Evolutionary conservation across 495 filamentous ascomycete genomes (phyloP).

Genomic region (Chaetomium fimeti): DNA sequence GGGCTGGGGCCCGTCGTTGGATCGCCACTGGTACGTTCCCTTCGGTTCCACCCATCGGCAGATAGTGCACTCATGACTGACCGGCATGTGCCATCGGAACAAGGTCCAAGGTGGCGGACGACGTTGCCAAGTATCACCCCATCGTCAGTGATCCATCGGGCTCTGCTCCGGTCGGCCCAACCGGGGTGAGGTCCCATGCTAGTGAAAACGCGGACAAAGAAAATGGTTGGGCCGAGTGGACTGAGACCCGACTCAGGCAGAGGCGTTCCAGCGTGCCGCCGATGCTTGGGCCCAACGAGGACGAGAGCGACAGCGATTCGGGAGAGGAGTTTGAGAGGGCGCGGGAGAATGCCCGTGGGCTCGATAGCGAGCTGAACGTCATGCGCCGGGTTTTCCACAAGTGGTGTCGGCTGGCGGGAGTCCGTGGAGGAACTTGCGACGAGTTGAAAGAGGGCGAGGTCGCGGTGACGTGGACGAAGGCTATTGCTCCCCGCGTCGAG

Average conservation of each 20-base stretch:
- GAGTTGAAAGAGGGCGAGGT: constrained; percentile 55
- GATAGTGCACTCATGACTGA: not conserved
- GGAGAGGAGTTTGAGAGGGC: constrained; percentile 29
- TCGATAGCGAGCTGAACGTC: constrained; percentile 45
- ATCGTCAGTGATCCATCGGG: constrained; percentile 18
- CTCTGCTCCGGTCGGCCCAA: constrained; percentile 17
- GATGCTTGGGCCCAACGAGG: constrained; percentile 36
- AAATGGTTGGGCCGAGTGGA: constrained; percentile 41
- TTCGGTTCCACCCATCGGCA: not conserved
- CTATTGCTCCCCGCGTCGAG: constrained; percentile 72
- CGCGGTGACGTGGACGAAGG: constrained; percentile 72
- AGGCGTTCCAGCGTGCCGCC: constrained; percentile 32
- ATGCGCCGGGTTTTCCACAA: constrained; percentile 63
- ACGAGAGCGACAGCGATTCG: constrained; percentile 31
- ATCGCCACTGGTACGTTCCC: constrained; percentile 55
- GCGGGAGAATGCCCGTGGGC: constrained; percentile 33
- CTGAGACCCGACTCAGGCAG: constrained; percentile 47
- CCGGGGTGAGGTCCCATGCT: not conserved
- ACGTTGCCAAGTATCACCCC: constrained; percentile 39
- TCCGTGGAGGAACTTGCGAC: constrained; percentile 50
- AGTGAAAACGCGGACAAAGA: not conserved
- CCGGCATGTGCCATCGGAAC: not conserved
- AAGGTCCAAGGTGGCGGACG: constrained; percentile 47
- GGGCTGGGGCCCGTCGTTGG: constrained; percentile 55
- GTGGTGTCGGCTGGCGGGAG: constrained; percentile 70